Base-by-base conservation (phyloP, 2,329 filamentous ascomycete species). In the Fusarium pininemorale region DNA sequence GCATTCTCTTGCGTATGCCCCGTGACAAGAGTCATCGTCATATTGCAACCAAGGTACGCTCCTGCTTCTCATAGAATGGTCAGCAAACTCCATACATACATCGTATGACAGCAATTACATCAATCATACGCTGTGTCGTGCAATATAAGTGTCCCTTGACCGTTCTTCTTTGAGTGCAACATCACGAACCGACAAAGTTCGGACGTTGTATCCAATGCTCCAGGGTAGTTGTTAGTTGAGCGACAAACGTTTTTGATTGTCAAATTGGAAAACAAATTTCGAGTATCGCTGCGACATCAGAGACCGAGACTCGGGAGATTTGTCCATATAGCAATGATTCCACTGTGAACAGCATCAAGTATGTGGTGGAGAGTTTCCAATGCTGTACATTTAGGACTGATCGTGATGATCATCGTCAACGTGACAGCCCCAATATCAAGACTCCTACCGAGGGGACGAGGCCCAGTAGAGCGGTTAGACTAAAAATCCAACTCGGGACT, bases 381-480 rank as follows among this genome's bases (percentile, higher is more conserved):
- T 16, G 32, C 30, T n/a, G 30, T 22, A n/a, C 42, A 55, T 18
- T 55, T 18, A 55, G 18, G n/a, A 55, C 13, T 62, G 24, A 26
- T 63, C 26, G 26, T 24, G 41, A 69, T 42, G 30, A 69, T 63
- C 66, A 65, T 51, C 42, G 38, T 44, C 18, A 57, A 42, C 24
- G 28, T 47, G 26, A n/a, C 35, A 54, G 62, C 28, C 54, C 47
- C 38, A 69, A 35, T 20, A 35, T 20, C 20, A 42, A 42, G 35
- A 28, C 42, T 38, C 51, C 24, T 48, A 35, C 18, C 39, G 11
- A 24, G n/a, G 41, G 22, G 38, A 37, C 10, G 32, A 24, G 39
- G 15, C 42, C 56, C 47, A 62, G 47, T 15, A 44, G 47, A n/a
- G 30, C 22, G 59, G 51, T 55, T 44, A 42, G 54, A 35, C 53